These are phyloP conservation scores for Dryadomyces quercus-mongolicae DNA, from an alignment of 2,329 filamentous ascomycete genomes.

Conservation along the genomic window DNA sequence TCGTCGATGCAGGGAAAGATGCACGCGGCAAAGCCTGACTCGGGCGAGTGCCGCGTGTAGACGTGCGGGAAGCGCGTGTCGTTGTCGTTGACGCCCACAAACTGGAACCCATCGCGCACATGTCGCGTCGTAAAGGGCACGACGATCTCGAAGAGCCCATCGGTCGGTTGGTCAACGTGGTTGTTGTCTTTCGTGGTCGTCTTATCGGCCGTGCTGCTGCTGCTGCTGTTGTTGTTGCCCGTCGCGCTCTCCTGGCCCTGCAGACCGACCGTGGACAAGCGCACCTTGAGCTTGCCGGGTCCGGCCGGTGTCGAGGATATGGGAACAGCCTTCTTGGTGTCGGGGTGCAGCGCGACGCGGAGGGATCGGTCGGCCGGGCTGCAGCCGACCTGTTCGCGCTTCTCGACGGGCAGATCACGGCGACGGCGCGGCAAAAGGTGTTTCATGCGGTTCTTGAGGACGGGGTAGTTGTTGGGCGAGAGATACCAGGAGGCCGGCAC, in stretches of 20 bases:
- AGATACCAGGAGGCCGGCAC: constrained; percentile 49
- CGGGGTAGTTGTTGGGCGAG: constrained; percentile 62
- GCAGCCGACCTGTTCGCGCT: constrained; percentile 42
- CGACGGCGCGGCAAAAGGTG: constrained; percentile 38
- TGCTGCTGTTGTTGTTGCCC: not conserved
- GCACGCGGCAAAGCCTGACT: constrained; percentile 68
- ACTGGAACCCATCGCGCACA: constrained; percentile 80
- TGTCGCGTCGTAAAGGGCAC: constrained; percentile 69
- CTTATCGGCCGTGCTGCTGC: not conserved
- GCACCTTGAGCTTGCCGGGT: constrained; percentile 9
- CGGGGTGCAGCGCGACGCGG: constrained; percentile 25
- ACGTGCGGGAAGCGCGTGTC: constrained; percentile 82
- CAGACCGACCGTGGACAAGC: constrained; percentile 4
- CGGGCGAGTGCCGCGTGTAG: constrained; percentile 72
- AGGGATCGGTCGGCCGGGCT: constrained; percentile 44
- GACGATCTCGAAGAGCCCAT: constrained; percentile 26
- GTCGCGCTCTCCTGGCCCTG: not conserved
- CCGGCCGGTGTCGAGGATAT: constrained; percentile 1
- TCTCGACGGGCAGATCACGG: constrained; percentile 40
- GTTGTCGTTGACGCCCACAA: constrained; percentile 70
- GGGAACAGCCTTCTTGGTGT: constrained; percentile 7
- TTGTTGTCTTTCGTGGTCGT: not conserved
- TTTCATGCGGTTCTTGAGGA: constrained; percentile 56
- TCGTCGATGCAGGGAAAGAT: constrained; percentile 94
- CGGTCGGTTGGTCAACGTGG: constrained; percentile 4